Conservation (phyloP, 768 basidiomycete genomes). For the Cystobasidium onofrii region DNA sequence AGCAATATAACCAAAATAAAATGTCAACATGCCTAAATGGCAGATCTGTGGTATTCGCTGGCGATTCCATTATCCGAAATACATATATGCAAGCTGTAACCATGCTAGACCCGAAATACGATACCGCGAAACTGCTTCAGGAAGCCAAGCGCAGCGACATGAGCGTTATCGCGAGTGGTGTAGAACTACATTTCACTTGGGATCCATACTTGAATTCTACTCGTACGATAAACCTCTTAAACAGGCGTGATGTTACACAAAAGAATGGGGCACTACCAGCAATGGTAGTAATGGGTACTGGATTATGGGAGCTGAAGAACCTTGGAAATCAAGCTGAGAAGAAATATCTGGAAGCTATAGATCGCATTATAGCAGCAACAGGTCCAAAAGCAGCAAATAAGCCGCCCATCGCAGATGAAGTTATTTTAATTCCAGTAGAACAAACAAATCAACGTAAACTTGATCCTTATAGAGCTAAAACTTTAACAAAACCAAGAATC, state of each 20-base stretch:
- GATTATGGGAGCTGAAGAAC: slow-evolving; percentile 82
- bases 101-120: slow-evolving; percentile 53
- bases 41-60: slow-evolving; percentile 64
- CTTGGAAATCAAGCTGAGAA: slow-evolving; percentile 56
- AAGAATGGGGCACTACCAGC: slow-evolving; percentile 49
- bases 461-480: slow-evolving; percentile 56
- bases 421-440: slow-evolving; percentile 71
- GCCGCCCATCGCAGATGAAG: slow-evolving; percentile 56
- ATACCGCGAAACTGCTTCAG: neutral
- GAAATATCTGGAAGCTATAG: slow-evolving; percentile 69
- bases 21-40: slow-evolving; percentile 33
- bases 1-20: slow-evolving; percentile 57
- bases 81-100: slow-evolving; percentile 55
- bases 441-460: slow-evolving; percentile 62
- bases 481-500: slow-evolving; percentile 69
- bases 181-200: slow-evolving; percentile 61
- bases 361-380: slow-evolving; percentile 54
- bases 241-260: slow-evolving; percentile 9
- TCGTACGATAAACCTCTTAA: slow-evolving; percentile 51
- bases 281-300: slow-evolving; percentile 72
- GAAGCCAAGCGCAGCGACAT: slow-evolving; percentile 65
- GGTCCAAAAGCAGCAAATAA: slow-evolving; percentile 29
- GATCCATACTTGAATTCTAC: slow-evolving; percentile 78
- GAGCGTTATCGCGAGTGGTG: slow-evolving; percentile 51
- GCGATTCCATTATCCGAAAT: slow-evolving; percentile 72